Percentiles rank a stretch among this genome's conserved stretches.
Evolutionary conservation across 1,284 basidiomycete species (phyloP).

Genomic region (Malassezia slooffiae): DNA sequence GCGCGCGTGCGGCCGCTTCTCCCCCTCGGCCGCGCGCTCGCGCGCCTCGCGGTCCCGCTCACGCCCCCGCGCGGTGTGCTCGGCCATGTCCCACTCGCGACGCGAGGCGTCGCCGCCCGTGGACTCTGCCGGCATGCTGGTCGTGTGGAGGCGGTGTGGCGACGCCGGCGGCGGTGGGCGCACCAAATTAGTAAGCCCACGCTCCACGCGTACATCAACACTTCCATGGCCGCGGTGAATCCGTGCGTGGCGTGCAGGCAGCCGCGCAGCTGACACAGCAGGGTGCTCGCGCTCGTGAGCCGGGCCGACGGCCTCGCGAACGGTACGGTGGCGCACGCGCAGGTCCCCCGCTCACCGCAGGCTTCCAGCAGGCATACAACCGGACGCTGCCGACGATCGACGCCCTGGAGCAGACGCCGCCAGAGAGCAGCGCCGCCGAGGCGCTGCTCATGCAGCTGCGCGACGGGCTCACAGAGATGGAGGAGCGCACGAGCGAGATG

Average conservation of each 20-base stretch:
- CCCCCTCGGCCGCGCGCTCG: constrained; percentile 31
- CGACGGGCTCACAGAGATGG: constrained; percentile 12
- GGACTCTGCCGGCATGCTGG: no score
- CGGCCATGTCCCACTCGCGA: constrained; percentile 36
- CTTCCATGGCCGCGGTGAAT: constrained; percentile 8
- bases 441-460: constrained; percentile 8
- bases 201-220: no score
- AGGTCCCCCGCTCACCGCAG: constrained; percentile 8
- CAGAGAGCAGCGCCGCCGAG: constrained; percentile 6
- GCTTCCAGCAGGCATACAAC: constrained; percentile 6
- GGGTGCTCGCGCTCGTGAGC: constrained; percentile 12
- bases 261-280: not conserved
- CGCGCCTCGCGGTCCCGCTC: constrained; percentile 31
- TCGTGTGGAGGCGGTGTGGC: no score
- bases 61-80: constrained; percentile 29
- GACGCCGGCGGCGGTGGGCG: no score
- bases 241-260: constrained; percentile 7
- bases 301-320: constrained; percentile 12
- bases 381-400: constrained; percentile 7
- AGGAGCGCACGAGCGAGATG: constrained; percentile 15
- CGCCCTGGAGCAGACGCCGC: constrained; percentile 2
- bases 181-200: no score
- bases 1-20: constrained; percentile 24
- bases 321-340: not conserved
- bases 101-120: constrained; percentile 33